A percentile compares a stretch with the other conserved stretches of the same genome.
Evolutionary conservation across 1,284 basidiomycete species (phyloP).

Genomic region (Golubevia pallescens): DNA sequence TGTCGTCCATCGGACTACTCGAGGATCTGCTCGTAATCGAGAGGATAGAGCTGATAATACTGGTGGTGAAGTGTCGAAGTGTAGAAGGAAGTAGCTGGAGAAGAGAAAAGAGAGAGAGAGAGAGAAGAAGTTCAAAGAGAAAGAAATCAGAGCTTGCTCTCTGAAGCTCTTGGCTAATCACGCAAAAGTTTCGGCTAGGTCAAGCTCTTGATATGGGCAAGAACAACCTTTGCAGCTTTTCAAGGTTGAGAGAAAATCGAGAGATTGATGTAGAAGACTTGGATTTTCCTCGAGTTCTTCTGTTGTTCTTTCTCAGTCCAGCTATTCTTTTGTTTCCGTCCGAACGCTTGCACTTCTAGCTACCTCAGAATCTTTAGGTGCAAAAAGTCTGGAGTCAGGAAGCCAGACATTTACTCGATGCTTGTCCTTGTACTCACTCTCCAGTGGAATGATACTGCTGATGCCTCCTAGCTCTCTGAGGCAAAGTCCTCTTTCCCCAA

Average conservation of each 20-base stretch:
- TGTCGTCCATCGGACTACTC: constrained; percentile 81
- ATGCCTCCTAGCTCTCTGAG: constrained; percentile 78
- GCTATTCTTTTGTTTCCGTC: too few species aligned
- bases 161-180: too few species aligned
- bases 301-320: too few species aligned
- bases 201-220: too few species aligned
- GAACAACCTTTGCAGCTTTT: too few species aligned
- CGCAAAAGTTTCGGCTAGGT: too few species aligned
- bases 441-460: constrained; percentile 72
- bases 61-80: constrained; percentile 82
- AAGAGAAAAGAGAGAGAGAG: constrained; percentile 1
- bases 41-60: constrained; percentile 73
- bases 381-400: too few species aligned
- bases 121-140: background rate
- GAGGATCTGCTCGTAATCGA: constrained; percentile 77
- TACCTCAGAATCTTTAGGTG: too few species aligned
- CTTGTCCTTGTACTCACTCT: constrained; percentile 83
- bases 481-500: constrained; percentile 76
- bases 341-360: too few species aligned
- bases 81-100: constrained; percentile 82
- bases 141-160: background rate
- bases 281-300: background rate
- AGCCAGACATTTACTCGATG: too few species aligned
- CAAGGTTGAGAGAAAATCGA: background rate
- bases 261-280: background rate